Conservation (phyloP, 73 alveolate genomes). For the Paramecium caudatum region DNA sequence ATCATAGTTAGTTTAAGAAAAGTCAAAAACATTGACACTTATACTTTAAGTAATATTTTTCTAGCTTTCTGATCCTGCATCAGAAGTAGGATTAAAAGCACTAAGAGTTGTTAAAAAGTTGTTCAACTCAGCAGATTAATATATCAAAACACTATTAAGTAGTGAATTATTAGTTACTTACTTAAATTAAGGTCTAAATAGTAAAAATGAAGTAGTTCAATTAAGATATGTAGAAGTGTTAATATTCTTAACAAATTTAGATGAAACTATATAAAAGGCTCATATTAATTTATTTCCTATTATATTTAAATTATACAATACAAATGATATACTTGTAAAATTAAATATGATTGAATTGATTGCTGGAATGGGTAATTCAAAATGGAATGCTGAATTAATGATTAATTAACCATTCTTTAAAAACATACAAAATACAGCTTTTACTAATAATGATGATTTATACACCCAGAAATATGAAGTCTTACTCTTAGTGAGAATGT, state of each 20-base stretch:
- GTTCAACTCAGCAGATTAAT: neutral
- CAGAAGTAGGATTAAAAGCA: neutral
- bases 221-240: slow-evolving; percentile 51
- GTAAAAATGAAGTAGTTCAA: slow-evolving; percentile 28
- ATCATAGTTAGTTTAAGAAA: neutral
- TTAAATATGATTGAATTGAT: slow-evolving; percentile 56
- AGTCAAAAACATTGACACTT: neutral
- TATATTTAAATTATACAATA: slow-evolving; percentile 13
- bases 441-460: neutral
- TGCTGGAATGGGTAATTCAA: slow-evolving; percentile 41
- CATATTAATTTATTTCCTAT: neutral
- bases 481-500: slow-evolving; percentile 10
- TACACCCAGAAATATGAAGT: slow-evolving; percentile 39
- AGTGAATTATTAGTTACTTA: slow-evolving; percentile 33
- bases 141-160: neutral
- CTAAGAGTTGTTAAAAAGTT: slow-evolving; percentile 8
- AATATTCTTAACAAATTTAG: slow-evolving; percentile 32
- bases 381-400: slow-evolving; percentile 15
- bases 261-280: neutral
- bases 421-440: neutral
- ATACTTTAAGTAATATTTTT: neutral
- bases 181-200: slow-evolving; percentile 27
- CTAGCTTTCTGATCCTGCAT: neutral
- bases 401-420: slow-evolving; percentile 3
- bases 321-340: slow-evolving; percentile 51